These are phyloP conservation scores for Polygonum maritimum DNA, from an alignment of 148 eudicot genomes.

Conservation along the genomic window DNA sequence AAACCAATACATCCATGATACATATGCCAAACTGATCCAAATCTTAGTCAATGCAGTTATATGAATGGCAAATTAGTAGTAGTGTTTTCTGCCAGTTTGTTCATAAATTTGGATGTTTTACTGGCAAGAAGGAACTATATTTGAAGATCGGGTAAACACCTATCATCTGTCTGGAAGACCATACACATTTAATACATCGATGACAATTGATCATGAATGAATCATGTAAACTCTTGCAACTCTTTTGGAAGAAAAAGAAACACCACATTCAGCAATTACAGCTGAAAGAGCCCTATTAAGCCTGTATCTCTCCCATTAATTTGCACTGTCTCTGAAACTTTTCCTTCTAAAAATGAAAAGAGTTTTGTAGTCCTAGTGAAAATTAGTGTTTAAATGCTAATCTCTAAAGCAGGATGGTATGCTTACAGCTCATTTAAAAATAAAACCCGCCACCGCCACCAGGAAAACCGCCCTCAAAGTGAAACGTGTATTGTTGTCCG, in stretches of 20 bases:
- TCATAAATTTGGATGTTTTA: not conserved
- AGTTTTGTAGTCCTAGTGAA: not conserved
- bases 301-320: not conserved
- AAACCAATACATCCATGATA: not conserved
- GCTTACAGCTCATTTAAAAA: constrained; percentile 21
- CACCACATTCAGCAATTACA: constrained; percentile 7
- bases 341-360: not conserved
- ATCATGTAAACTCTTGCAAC: not conserved
- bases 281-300: not conserved
- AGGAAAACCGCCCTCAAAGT: constrained; percentile 92
- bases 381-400: not conserved
- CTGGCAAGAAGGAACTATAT: not conserved
- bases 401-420: no score
- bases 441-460: constrained; percentile 85
- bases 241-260: not conserved
- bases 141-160: not conserved
- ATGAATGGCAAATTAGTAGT: not conserved
- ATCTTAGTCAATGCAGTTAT: not conserved
- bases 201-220: not conserved
- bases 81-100: not conserved
- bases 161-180: not conserved
- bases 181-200: not conserved
- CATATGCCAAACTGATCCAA: not conserved
- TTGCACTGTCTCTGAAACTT: not conserved
- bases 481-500: constrained; percentile 84